Base-by-base conservation (phyloP, 495 filamentous ascomycete genomes). In the Daldinia childiae region DNA sequence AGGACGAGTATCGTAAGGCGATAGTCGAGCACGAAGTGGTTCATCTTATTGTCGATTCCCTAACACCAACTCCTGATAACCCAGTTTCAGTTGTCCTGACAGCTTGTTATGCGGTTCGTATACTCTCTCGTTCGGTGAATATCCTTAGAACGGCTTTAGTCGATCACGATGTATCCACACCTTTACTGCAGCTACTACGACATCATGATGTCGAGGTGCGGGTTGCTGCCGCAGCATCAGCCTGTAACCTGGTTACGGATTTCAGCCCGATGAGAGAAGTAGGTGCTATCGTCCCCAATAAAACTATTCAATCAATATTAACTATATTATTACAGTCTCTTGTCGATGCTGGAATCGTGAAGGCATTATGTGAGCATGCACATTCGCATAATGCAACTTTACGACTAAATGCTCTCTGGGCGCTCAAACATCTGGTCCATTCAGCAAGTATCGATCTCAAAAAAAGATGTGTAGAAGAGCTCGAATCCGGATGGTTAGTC, bases 241-340 rank as follows among this genome's bases (percentile, higher is more conserved):
- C 95, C 36, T 92, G 90, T 73, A 99, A 99, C 77, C 79, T 98
- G 36, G 85, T 96, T 2, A 81, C 92, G 24, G 92, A 96, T 48
- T 92, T 93, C 74, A 97, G 93, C 71, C 94, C 95, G 11, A 93
- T 98, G 93, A 88, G 91, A 81, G 86, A 91, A 77, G 92, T 94
- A 73, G 82, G 88, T 84, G 61, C 57, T 12, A 41, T 7, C 21
- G 30, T 36, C 1, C 6, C 27, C 34, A 43, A 17, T 24, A 2
- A 8, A 52, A n/a, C 6, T 60, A 51, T 32, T 45, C 27, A 32
- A 30, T 32, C 11, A 30, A 15, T 11, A 59, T 27, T 69, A 43
- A 38, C 43, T 72, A 80, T 74, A 80, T 73, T 76, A 29, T 64
- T 2, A 8, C 68, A 97, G 89, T 82, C 86, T 15, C 90, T 98